Base-by-base conservation (phyloP, 2,329 filamentous ascomycete species). In the Ciborinia camelliae region DNA sequence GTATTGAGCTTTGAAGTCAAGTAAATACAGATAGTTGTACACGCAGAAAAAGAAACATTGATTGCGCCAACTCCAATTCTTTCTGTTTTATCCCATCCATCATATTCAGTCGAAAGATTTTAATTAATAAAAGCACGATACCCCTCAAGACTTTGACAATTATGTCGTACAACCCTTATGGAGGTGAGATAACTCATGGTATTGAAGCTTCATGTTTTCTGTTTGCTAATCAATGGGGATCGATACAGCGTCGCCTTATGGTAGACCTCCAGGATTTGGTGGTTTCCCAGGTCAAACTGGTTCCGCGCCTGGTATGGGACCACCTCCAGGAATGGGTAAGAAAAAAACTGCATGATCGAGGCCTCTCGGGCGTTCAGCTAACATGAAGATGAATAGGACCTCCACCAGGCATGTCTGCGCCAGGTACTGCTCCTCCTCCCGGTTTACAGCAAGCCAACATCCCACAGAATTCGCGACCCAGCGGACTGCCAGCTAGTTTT, bases 271-370 rank as follows among this genome's bases (percentile, higher is more conserved):
- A 61, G 85, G 86, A 71, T 96, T 89, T 79, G 86, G 85, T 70
- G 82, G 82, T 64, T 92, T 90, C 72, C 88, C 89, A 66, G 85
- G 84, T 70, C 81, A 82, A 64, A 79, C 73, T 69, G 78, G 79
- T 65, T 76, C 78, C 59, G 81, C 86, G 58, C 88, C 88, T 65
- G 88, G 87, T 66, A 89, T 92, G 85, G 88, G 86, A 70, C 86
- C 89, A 72, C 90, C 90, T 73, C 91, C 92, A 72, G 91, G 91
- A 78, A 86, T 92, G 85, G 90, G 92, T 94, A 83, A 77, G 85
- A 76, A 57, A 37, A 6, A 53, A 6, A 53, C 28, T 47, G 45
- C 45, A 54, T n/a, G 28, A 23, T 26, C 12, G n/a, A 45, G 23
- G 12, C 9, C 64, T 65, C n/a, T 41, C 28, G 47, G 64, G 68